Base-by-base conservation (phyloP, 805 yeast species). In the Pichia ethanolica region DNA sequence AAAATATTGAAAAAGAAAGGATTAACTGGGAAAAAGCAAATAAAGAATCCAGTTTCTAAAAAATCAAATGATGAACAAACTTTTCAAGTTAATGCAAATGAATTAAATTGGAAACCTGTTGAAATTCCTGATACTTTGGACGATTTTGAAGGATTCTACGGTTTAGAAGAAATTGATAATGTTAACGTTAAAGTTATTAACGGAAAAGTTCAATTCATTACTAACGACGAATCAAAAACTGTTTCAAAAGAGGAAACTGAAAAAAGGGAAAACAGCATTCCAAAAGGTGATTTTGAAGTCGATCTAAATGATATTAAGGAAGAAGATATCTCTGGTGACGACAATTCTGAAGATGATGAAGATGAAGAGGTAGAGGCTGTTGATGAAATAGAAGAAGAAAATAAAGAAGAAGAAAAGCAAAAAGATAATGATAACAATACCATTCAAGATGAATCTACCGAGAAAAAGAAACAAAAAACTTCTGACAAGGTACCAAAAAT, bases 81-180 rank as follows among this genome's bases (percentile, higher is more conserved):
- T 36, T 35, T 33, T 45, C 70, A 51, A 32, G 45, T 53, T 11
- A 39, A 39, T 27, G 75, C 78, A 3, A 74, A 74, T 53, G 71
- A 72, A 20, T 67, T 86, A 54, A 69, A 71, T 8, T 91, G 99
- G 99, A 86, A 84, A 55, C 63, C 82, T 3, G 95, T 90, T 7
- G 85, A 82, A 2, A 76, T 90, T 46, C 91, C 95, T 5, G 91
- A 87, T 54, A 82, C 88, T 28, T 67, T 87, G 45, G 96, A 82
- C 52, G 96, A 89, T 65, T 87, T 85, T 61, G 90, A 86, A 56
- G 97, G 97, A 0, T 84, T 90, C 59, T 89, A 82, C 63, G 99
- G 97, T 0, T 70, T 93, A 35, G 99, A 91, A 64, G 98, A 91
- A 63, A 75, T 93, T 45, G 97, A 89, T 50, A 97, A 97, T 41